Evolutionary conservation across 495 filamentous ascomycete species (phyloP).

Genomic region (Hypoxylon lienhwacheense): DNA sequence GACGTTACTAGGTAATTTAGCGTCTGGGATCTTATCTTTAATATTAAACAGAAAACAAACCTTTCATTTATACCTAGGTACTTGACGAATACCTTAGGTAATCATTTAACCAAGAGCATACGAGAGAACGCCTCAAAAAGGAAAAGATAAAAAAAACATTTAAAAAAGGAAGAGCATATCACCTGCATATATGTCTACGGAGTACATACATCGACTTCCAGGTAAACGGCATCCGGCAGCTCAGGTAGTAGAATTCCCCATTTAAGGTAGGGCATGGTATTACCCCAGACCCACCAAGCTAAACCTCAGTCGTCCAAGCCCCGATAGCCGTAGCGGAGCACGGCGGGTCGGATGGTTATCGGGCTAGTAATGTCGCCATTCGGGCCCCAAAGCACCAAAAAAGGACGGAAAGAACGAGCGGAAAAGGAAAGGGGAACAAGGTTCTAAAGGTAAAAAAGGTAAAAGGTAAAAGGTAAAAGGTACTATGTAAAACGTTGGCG

Average conservation of each 20-base stretch:
- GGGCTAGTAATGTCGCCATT: conserved; percentile 32
- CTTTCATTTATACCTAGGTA: too few relatives aligned
- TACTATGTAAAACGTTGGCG: conserved; percentile 1
- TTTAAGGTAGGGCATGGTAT: conserved; percentile 17
- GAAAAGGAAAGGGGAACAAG: too few relatives aligned
- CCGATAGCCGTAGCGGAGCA: conserved; percentile 30
- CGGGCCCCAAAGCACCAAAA: conserved; percentile 27
- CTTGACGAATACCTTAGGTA: too few relatives aligned
- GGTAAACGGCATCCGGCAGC: conserved; percentile 1
- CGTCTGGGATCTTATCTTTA: too few relatives aligned
- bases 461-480: neutral
- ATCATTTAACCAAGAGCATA: too few relatives aligned
- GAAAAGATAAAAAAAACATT: too few relatives aligned
- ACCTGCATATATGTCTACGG: too few relatives aligned
- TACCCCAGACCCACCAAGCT: conserved; percentile 32
- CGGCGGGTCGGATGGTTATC: conserved; percentile 29
- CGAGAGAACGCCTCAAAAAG: too few relatives aligned
- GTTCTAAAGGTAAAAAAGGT: conserved; percentile 8
- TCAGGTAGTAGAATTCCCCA: conserved; percentile 20
- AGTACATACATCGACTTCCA: too few relatives aligned
- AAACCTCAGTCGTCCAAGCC: conserved; percentile 9
- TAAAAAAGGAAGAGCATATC: too few relatives aligned
- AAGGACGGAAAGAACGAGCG: conserved; percentile 10
- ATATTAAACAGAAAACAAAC: too few relatives aligned
- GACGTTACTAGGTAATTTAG: too few relatives aligned